Evolutionary conservation across 2,329 filamentous ascomycete species (phyloP).

Genomic region (Aspergillus transmontanensis): DNA sequence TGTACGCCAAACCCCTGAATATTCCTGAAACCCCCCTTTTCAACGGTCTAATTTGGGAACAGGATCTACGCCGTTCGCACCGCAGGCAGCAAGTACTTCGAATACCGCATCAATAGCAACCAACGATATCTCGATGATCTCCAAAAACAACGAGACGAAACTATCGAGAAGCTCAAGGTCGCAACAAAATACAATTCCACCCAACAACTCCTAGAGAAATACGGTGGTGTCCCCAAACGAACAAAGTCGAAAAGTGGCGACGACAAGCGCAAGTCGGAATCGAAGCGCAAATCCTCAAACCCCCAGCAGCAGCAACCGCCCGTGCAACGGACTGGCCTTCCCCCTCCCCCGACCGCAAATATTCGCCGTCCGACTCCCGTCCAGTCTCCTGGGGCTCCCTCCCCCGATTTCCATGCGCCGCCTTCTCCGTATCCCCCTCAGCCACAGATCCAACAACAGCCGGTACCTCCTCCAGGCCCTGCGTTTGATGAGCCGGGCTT

Average conservation of each 20-base stretch:
- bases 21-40: neutral
- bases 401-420: conserved; percentile 30
- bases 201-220: conserved; percentile 89
- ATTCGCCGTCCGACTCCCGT: conserved; percentile 45
- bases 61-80: conserved; percentile 81
- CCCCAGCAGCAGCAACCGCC: conserved; percentile 31
- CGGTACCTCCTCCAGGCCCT: conserved; percentile 17
- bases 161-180: conserved; percentile 91
- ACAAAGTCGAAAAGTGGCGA: conserved; percentile 27
- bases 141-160: conserved; percentile 77
- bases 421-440: conserved; percentile 23
- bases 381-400: conserved; percentile 4
- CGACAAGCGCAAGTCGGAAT: conserved; percentile 25
- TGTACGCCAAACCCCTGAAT: conserved; percentile 56
- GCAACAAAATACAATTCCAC: conserved; percentile 97
- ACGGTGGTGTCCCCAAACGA: conserved; percentile 65
- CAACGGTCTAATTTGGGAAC: neutral
- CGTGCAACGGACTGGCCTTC: conserved; percentile 54
- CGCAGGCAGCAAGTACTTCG: conserved; percentile 70
- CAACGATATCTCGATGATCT: conserved; percentile 71
- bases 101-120: conserved; percentile 74
- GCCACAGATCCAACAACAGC: conserved; percentile 23
- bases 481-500: conserved; percentile 46
- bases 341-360: conserved; percentile 67
- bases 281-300: conserved; percentile 20